Evolutionary conservation across 2,329 filamentous ascomycete species (phyloP).

Genomic region (Byssothecium circinans): DNA sequence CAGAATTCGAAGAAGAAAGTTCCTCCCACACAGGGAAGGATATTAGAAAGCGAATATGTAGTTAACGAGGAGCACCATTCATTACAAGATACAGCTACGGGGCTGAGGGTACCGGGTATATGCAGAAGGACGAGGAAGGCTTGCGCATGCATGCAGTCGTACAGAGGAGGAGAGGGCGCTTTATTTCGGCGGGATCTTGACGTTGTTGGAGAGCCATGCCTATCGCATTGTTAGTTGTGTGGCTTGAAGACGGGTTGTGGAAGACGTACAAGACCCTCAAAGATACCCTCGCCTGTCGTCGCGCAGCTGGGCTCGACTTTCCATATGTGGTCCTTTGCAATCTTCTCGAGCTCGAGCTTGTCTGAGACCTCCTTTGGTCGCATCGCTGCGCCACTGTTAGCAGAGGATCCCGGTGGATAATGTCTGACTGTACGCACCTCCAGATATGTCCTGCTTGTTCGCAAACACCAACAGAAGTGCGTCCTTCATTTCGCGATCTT

Average conservation of each 20-base stretch:
- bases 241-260: neutral
- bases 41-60: constrained; percentile 30
- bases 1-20: too few species aligned
- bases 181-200: constrained; percentile 50
- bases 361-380: constrained; percentile 54
- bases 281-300: constrained; percentile 57
- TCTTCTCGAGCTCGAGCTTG: constrained; percentile 51
- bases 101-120: constrained; percentile 39
- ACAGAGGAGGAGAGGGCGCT: constrained; percentile 14
- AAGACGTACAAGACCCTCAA: constrained; percentile 51
- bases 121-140: constrained; percentile 33
- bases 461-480: constrained; percentile 96
- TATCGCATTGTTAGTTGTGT: constrained; percentile 10
- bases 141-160: constrained; percentile 38
- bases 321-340: constrained; percentile 57
- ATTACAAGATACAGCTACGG: constrained; percentile 10
- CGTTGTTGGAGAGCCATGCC: constrained; percentile 56
- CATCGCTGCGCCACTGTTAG: constrained; percentile 45
- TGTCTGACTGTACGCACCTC: constrained; percentile 60
- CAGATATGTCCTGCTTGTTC: constrained; percentile 98
- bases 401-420: neutral
- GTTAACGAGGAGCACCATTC: constrained; percentile 21
- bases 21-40: too few species aligned
- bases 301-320: constrained; percentile 58
- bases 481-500: constrained; percentile 98